Evolutionary conservation across 139 green algal species (phyloP).

Genomic region (Pleodorina starrii): DNA sequence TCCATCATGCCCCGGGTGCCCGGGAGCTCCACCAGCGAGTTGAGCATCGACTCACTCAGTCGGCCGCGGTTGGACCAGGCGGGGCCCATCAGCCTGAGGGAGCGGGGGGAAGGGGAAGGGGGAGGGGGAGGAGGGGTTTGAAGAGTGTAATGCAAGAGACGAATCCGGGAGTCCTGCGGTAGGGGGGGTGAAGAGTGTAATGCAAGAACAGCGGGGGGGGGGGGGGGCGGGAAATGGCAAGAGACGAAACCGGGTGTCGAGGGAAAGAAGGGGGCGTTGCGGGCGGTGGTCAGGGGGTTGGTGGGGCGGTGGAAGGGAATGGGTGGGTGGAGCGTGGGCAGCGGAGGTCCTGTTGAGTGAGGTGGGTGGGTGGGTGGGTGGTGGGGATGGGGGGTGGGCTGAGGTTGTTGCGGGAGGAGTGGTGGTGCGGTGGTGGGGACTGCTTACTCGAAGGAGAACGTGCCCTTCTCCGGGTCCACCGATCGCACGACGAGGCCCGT

Average conservation of each 20-base stretch:
- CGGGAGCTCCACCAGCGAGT: constrained; percentile 79
- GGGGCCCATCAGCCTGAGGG: constrained; percentile 61
- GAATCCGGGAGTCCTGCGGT: not conserved
- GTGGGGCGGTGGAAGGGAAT: not conserved
- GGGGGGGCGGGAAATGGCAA: not conserved
- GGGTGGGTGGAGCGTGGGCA: not conserved
- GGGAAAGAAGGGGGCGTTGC: not conserved
- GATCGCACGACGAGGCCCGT: not conserved
- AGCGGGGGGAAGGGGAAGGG: not conserved
- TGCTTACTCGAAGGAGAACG: constrained; percentile 38
- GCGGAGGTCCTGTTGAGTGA: no score
- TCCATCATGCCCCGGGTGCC: constrained; percentile 73
- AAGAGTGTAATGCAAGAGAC: not conserved
- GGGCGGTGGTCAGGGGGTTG: not conserved
- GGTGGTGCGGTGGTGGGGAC: no score
- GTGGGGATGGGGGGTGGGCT: no score
- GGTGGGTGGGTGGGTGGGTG: no score
- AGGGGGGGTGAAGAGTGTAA: not conserved
- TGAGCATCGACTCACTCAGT: constrained; percentile 75
- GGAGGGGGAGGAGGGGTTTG: not conserved
- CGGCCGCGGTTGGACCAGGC: constrained; percentile 65
- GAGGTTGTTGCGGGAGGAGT: no score
- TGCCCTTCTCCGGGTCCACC: not conserved
- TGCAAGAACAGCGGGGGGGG: not conserved
- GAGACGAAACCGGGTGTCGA: no score